Conservation (phyloP, 345 rosid genomes). For the Turnera subulata region DNA sequence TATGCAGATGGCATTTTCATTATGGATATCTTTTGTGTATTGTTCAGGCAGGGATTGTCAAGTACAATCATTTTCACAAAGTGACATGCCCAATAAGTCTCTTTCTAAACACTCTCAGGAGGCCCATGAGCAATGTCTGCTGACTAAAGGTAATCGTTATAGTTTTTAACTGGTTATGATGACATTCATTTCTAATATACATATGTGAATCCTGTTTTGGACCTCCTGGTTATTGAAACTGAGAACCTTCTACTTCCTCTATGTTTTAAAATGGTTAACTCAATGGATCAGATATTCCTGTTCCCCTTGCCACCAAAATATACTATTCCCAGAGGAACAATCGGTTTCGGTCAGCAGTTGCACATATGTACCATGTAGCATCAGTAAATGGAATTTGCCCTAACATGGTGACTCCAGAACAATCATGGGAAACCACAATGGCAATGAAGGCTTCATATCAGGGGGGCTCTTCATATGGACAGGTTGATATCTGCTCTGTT, state of each 20-base stretch:
- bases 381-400: constrained; percentile 16
- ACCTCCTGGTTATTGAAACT: constrained; percentile 9
- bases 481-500: constrained; percentile 16
- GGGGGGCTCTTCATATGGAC: constrained; percentile 19
- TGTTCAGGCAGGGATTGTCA: constrained; percentile 30
- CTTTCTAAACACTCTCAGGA: constrained; percentile 15
- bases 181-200: not conserved
- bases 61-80: constrained; percentile 14
- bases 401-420: constrained; percentile 19
- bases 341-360: constrained; percentile 35
- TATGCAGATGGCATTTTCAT: not conserved
- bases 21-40: constrained; percentile 3
- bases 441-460: constrained; percentile 20
- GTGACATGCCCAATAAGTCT: constrained; percentile 18
- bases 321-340: constrained; percentile 52
- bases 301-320: constrained; percentile 49
- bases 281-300: constrained; percentile 36
- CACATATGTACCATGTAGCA: constrained; percentile 24
- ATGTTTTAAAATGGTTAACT: not conserved
- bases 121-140: constrained; percentile 16
- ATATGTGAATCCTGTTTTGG: constrained; percentile 5
- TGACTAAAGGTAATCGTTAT: constrained; percentile 21
- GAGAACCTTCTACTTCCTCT: constrained; percentile 4
- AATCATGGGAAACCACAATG: constrained; percentile 16
- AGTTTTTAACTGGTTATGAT: not conserved